Percentiles rank a stretch among this genome's conserved stretches.
These are phyloP conservation scores for Marvania coccoides DNA, from an alignment of 139 green algal genomes.

Conservation along the genomic window DNA sequence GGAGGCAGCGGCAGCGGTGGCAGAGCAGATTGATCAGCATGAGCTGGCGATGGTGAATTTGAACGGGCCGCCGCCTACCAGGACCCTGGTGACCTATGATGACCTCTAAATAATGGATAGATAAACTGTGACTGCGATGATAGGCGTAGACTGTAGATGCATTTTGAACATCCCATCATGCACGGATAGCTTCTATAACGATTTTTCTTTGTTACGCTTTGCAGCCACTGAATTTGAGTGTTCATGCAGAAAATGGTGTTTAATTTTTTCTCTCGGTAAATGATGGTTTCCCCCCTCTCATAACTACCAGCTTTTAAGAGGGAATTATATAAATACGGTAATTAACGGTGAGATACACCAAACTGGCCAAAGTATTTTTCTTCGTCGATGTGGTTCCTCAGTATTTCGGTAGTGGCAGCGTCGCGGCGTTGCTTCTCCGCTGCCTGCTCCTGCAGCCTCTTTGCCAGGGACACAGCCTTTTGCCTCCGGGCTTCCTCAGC, in stretches of 20 bases:
- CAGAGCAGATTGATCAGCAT: slow-evolving; percentile 1
- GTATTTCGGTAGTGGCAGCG: neutral
- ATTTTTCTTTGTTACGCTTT: neutral
- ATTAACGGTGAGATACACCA: slow-evolving; percentile 20
- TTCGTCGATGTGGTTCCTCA: neutral
- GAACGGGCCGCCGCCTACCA: slow-evolving; percentile 1
- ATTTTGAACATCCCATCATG: neutral
- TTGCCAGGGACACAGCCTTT: neutral
- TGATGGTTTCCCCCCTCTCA: too few species aligned
- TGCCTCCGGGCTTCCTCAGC: neutral
- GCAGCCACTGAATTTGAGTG: neutral
- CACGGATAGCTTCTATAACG: too few species aligned
- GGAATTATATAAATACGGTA: neutral
- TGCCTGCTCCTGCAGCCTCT: neutral
- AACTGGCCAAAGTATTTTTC: slow-evolving; percentile 16
- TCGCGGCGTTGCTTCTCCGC: neutral
- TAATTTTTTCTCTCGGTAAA: neutral
- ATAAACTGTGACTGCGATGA: neutral
- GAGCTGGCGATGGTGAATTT: neutral
- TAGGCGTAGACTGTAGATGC: neutral
- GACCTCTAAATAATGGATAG: slow-evolving; percentile 17
- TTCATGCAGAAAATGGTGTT: neutral
- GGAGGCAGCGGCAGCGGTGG: neutral
- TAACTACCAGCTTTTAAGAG: too few species aligned
- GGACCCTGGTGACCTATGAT: slow-evolving; percentile 32